phyloP scores from a whole-genome alignment of 805 yeast species.

The Wickerhamomyces sydowiorum region DNA sequence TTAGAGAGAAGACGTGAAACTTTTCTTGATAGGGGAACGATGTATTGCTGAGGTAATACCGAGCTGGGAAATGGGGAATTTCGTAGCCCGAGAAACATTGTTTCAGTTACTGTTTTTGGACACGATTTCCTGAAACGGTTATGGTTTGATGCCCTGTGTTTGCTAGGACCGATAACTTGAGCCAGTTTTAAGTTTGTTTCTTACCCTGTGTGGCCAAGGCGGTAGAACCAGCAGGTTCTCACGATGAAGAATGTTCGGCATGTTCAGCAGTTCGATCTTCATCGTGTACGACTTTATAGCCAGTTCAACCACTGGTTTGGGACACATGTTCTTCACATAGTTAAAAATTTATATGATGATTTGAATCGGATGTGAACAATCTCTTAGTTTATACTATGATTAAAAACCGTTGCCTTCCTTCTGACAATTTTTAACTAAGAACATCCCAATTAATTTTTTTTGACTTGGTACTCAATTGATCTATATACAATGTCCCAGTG shows the following conservation, averaged over 20 bases:
- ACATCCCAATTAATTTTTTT: constrained; percentile 4
- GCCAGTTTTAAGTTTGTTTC: neutral
- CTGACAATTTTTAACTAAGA: constrained; percentile 17
- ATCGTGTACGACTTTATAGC: too few species aligned
- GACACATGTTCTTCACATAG: too few species aligned
- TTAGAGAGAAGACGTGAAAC: too few species aligned
- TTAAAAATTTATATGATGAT: constrained; percentile 22
- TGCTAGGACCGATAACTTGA: neutral
- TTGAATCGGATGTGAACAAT: constrained; percentile 24
- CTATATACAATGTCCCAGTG: constrained; percentile 16
- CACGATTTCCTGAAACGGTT: too few species aligned
- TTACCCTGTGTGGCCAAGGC: neutral
- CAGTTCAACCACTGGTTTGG: too few species aligned
- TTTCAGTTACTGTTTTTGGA: too few species aligned
- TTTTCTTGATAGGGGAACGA: too few species aligned
- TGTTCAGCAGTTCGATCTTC: neutral
- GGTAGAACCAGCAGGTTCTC: neutral
- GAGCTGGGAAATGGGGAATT: too few species aligned
- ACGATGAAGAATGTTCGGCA: neutral
- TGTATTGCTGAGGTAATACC: too few species aligned
- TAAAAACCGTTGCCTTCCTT: constrained; percentile 25
- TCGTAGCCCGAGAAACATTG: neutral
- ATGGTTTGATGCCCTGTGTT: too few species aligned
- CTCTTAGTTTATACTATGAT: constrained; percentile 24
- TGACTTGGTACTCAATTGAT: neutral